These are phyloP conservation scores for Parmelia sp. DNA, from an alignment of 495 filamentous ascomycete species.

Conservation along the genomic window DNA sequence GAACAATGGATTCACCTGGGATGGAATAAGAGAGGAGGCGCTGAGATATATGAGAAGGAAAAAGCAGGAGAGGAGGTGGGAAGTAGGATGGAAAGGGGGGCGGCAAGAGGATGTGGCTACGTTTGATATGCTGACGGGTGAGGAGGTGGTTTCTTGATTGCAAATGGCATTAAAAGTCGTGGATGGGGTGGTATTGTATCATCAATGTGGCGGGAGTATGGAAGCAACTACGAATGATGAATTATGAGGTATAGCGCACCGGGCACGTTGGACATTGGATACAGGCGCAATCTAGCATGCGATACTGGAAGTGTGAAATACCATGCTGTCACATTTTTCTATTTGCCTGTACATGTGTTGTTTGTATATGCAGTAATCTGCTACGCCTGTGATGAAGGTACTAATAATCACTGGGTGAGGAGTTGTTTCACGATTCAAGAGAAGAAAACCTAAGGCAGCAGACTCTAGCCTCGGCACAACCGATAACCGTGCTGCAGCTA, in stretches of 20 bases:
- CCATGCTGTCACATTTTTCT: neutral
- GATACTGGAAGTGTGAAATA: neutral
- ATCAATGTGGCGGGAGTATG: neutral
- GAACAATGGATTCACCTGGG: neutral
- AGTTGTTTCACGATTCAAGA: too few relatives aligned
- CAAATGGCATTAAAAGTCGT: neutral
- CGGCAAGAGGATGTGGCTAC: neutral
- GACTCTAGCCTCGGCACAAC: neutral
- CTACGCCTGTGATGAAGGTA: neutral
- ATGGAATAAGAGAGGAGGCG: constrained; percentile 1
- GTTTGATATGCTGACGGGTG: neutral
- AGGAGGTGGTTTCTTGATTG: neutral
- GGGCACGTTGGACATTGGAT: neutral
- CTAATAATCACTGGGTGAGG: too few relatives aligned
- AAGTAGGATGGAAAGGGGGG: neutral
- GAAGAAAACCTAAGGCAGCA: neutral
- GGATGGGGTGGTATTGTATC: neutral
- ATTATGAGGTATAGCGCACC: constrained; percentile 1
- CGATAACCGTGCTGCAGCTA: neutral
- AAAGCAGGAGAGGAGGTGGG: neutral
- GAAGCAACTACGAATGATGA: constrained; percentile 4
- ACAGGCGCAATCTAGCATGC: neutral
- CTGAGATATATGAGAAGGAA: neutral
- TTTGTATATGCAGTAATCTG: too few relatives aligned
- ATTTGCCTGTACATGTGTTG: neutral